A percentile compares a stretch with the other conserved stretches of the same genome.
Conservation (phyloP, 2,329 filamentous ascomycete species). For the Trichoderma cornu-damae region DNA sequence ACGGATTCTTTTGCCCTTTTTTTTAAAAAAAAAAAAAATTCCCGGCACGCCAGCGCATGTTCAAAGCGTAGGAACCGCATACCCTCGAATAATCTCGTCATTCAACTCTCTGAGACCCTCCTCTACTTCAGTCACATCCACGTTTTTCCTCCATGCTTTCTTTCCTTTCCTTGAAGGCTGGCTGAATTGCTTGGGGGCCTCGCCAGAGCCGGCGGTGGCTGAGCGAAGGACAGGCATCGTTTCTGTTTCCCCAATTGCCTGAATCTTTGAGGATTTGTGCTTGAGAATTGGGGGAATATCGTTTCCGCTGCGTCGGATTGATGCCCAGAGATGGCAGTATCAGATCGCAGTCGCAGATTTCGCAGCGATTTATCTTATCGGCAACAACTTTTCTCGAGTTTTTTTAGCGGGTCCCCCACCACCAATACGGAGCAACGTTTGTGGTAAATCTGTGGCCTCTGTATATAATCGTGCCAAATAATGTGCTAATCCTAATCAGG, state of each 20-base stretch:
- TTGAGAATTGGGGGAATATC: background rate
- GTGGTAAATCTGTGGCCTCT: too few species aligned
- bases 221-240: constrained; percentile 52
- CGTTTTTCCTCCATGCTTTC: constrained; percentile 98
- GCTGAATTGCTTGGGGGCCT: constrained; percentile 72
- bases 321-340: background rate
- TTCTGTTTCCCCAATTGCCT: background rate
- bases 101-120: constrained; percentile 77
- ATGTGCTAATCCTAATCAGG: constrained; percentile 2
- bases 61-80: constrained; percentile 26
- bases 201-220: constrained; percentile 41
- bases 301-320: background rate
- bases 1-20: background rate
- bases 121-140: constrained; percentile 83
- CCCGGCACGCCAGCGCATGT: too few species aligned
- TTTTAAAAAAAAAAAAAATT: too few species aligned
- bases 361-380: constrained; percentile 4
- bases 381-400: constrained; percentile 18
- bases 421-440: background rate
- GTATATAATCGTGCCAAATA: background rate
- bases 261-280: background rate
- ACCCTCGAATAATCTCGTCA: constrained; percentile 89
- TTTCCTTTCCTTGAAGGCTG: constrained; percentile 96
- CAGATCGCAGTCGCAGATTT: constrained; percentile 2
- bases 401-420: constrained; percentile 18